Evolutionary conservation across 306 rosid species (phyloP).

Genomic region (Trifolium repens): DNA sequence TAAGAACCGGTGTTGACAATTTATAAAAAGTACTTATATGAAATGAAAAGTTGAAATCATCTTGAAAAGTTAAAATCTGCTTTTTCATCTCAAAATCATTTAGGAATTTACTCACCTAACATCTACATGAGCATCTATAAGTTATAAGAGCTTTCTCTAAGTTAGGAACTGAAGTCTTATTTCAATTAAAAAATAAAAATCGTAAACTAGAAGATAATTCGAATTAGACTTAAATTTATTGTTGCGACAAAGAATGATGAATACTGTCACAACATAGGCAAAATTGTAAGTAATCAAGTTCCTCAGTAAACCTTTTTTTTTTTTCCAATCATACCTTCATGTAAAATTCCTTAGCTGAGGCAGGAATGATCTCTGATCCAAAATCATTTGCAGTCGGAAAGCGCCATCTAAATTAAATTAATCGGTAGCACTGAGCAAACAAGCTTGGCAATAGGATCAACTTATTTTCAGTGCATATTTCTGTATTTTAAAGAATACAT

Average conservation of each 20-base stretch:
- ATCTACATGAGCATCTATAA: too few species aligned
- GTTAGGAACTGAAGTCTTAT: background rate
- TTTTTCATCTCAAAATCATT: too few species aligned
- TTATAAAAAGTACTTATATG: background rate
- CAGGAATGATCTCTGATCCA: slow-evolving; percentile 96
- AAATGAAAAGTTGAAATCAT: background rate
- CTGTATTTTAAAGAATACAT: slow-evolving; percentile 50
- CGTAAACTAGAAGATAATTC: background rate
- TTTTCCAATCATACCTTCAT: slow-evolving; percentile 60
- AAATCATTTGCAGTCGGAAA: slow-evolving; percentile 98
- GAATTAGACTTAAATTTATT: background rate
- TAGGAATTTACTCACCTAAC: too few species aligned
- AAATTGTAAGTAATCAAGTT: background rate
- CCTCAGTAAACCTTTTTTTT: background rate
- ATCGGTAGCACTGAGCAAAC: slow-evolving; percentile 39
- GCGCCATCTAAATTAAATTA: slow-evolving; percentile 77
- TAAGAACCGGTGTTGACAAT: background rate
- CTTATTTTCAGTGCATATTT: slow-evolving; percentile 24
- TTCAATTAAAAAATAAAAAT: too few species aligned
- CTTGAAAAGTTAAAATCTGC: background rate
- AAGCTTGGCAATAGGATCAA: slow-evolving; percentile 33
- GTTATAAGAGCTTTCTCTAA: background rate
- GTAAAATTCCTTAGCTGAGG: slow-evolving; percentile 87
- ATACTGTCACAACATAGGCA: background rate
- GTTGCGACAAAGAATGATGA: background rate